Evolutionary conservation across 1,284 basidiomycete genomes (phyloP).

Genomic region (Porogramme epimiltina): DNA sequence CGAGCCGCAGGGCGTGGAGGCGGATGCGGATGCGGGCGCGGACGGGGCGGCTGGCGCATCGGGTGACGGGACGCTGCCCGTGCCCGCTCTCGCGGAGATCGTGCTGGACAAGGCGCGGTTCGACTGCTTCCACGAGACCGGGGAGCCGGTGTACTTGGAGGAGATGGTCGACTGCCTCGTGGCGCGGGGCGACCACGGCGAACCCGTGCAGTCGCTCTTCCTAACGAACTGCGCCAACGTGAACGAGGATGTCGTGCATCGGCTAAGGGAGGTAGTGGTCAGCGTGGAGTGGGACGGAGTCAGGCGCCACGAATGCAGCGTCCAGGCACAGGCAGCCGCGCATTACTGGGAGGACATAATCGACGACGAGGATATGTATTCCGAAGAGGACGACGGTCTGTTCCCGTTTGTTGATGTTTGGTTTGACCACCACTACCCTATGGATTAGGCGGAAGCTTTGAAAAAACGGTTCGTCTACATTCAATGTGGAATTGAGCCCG

Average conservation of each 20-base stretch:
- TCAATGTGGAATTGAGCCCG: too few relatives aligned
- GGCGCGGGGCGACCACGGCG: constrained; percentile 9
- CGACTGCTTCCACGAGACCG: constrained; percentile 1
- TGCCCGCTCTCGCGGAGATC: constrained; percentile 6
- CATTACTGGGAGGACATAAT: too few relatives aligned
- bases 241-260: constrained; percentile 1
- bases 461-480: too few relatives aligned
- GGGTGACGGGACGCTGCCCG: neutral
- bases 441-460: too few relatives aligned
- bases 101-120: constrained; percentile 2
- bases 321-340: too few relatives aligned
- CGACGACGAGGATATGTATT: too few relatives aligned
- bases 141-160: constrained; percentile 2
- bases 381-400: too few relatives aligned
- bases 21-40: neutral
- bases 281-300: constrained; percentile 14
- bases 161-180: constrained; percentile 15
- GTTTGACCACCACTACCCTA: too few relatives aligned
- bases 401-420: too few relatives aligned
- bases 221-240: constrained; percentile 5
- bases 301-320: too few relatives aligned
- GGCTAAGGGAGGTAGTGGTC: constrained; percentile 10
- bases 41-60: neutral
- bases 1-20: neutral
- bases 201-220: constrained; percentile 7